These are phyloP conservation scores for Mucor ambiguus DNA, from an alignment of 371 early-diverging fungal genomes.

Conservation along the genomic window DNA sequence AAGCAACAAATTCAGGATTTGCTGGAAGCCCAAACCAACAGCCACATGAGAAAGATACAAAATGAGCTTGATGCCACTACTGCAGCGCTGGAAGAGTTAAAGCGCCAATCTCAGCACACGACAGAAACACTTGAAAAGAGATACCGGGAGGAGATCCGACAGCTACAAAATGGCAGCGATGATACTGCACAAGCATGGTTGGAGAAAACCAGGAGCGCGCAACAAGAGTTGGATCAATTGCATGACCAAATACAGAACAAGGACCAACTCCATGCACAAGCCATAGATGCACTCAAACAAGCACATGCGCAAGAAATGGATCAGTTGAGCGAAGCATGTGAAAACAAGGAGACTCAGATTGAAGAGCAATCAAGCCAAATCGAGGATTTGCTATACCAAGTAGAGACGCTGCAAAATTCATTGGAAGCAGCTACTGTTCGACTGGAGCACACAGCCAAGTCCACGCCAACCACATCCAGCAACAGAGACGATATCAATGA, in stretches of 20 bases:
- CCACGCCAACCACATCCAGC: constrained; percentile 17
- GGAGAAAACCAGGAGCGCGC: constrained; percentile 39
- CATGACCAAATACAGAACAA: constrained; percentile 21
- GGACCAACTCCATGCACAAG: constrained; percentile 17
- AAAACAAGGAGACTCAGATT: constrained; percentile 23
- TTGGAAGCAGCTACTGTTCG: constrained; percentile 44
- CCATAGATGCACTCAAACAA: constrained; percentile 14
- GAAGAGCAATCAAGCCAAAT: constrained; percentile 33
- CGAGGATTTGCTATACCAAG: constrained; percentile 28
- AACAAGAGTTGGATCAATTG: constrained; percentile 36
- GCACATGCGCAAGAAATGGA: constrained; percentile 15
- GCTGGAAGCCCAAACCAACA: constrained; percentile 26
- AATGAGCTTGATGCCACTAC: constrained; percentile 27
- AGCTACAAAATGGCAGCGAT: constrained; percentile 41
- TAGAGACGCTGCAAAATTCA: constrained; percentile 42
- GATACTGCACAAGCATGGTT: constrained; percentile 50
- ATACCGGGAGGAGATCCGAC: constrained; percentile 44
- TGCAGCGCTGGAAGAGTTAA: constrained; percentile 30
- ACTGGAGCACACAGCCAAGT: constrained; percentile 32
- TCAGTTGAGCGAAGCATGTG: constrained; percentile 6
- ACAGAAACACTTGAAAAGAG: constrained; percentile 36
- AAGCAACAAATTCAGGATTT: constrained; percentile 18
- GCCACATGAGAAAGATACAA: constrained; percentile 35
- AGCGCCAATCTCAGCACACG: constrained; percentile 26
- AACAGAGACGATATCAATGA: constrained; percentile 18